Evolutionary conservation across 345 rosid species (phyloP).

Genomic region (Eucalyptus sp.): DNA sequence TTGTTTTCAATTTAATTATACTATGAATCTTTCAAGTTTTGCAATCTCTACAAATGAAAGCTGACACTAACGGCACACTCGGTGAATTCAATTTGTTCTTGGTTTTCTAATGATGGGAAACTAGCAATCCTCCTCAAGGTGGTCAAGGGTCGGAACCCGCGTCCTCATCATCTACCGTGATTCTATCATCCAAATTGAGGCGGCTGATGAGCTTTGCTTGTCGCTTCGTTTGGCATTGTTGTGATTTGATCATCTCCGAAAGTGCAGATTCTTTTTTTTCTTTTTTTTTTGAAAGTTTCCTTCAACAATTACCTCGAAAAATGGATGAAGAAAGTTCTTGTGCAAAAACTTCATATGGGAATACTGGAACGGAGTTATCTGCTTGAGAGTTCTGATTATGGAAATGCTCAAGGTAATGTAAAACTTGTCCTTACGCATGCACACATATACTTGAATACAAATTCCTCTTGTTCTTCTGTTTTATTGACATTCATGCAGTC

Average conservation of each 20-base stretch:
- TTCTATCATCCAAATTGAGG: neutral
- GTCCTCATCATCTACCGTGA: neutral
- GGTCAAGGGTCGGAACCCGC: neutral
- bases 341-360: neutral
- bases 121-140: neutral
- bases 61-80: too few relatives aligned
- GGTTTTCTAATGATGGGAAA: neutral
- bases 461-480: neutral
- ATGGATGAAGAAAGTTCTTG: neutral
- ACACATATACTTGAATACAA: neutral
- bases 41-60: too few relatives aligned
- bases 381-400: neutral
- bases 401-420: neutral
- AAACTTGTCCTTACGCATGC: neutral
- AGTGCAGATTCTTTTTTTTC: accelerated
- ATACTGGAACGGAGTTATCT: neutral
- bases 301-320: neutral
- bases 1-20: too few relatives aligned
- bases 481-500: neutral
- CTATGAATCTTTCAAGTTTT: too few relatives aligned
- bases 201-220: neutral
- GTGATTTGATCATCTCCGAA: neutral
- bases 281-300: neutral
- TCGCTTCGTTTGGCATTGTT: neutral
- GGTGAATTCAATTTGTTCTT: neutral